A percentile compares a stretch with the other conserved stretches of the same genome.
Conservation (phyloP, 1,284 basidiomycete species). For the Microbotryum lychnidis-dioicae region DNA sequence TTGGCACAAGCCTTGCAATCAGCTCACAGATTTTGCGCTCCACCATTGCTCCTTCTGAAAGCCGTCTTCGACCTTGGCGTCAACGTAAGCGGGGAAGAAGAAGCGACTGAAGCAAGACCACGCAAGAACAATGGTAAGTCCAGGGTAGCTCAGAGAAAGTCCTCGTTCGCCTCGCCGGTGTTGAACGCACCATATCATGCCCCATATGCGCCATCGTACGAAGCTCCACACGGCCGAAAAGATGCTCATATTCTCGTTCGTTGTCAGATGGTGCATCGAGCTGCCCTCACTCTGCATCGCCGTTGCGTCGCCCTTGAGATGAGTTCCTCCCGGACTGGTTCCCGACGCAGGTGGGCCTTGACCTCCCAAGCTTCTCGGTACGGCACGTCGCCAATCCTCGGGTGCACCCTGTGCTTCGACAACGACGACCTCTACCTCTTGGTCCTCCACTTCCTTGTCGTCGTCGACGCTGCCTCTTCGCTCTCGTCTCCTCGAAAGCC, state of each 20-base stretch:
- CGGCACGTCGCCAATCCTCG: constrained; percentile 14
- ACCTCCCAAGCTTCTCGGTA: constrained; percentile 7
- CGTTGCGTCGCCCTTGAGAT: constrained; percentile 16
- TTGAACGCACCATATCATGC: constrained; percentile 7
- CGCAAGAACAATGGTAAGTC: not conserved
- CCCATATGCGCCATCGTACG: constrained; percentile 18
- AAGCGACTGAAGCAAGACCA: not conserved
- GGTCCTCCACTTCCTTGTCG: constrained; percentile 9
- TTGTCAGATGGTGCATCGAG: constrained; percentile 14
- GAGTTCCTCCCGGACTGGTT: constrained; percentile 13
- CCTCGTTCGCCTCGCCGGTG: not conserved
- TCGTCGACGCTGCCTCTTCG: not conserved
- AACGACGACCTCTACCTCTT: constrained; percentile 29
- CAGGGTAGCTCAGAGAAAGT: not conserved
- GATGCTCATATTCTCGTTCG: constrained; percentile 16
- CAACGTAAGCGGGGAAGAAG: constrained; percentile 20
- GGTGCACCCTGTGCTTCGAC: constrained; percentile 19
- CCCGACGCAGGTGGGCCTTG: constrained; percentile 8
- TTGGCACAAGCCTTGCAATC: not conserved
- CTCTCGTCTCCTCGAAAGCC: not conserved
- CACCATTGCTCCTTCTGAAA: constrained; percentile 23
- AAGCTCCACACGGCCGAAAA: constrained; percentile 11
- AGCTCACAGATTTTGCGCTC: not conserved
- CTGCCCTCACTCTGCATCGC: constrained; percentile 18
- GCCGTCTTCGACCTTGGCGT: constrained; percentile 19